Evolutionary conservation across 1,284 basidiomycete species (phyloP).

Genomic region (Pulveroboletus sp.): DNA sequence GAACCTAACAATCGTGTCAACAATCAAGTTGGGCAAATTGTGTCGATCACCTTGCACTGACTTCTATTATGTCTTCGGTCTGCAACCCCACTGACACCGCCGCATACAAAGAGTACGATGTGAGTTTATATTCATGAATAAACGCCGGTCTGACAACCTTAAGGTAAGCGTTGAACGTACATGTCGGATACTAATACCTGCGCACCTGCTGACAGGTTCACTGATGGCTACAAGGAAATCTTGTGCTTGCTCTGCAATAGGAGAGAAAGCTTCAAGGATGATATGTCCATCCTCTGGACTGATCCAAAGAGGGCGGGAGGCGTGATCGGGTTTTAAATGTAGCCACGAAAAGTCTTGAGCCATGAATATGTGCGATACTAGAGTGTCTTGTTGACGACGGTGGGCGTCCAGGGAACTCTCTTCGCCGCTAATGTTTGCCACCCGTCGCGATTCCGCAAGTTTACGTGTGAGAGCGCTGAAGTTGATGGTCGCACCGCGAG

Average conservation of each 20-base stretch:
- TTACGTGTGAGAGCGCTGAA: slow-evolving; percentile 78
- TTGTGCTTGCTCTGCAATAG: slow-evolving; percentile 97
- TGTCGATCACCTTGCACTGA: slow-evolving; percentile 45
- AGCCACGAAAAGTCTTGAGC: slow-evolving; percentile 85
- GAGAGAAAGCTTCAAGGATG: slow-evolving; percentile 94
- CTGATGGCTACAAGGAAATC: slow-evolving; percentile 98
- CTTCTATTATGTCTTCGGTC: slow-evolving; percentile 98
- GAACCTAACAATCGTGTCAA: slow-evolving; percentile 50
- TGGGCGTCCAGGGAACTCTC: slow-evolving; percentile 55
- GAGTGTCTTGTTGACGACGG: slow-evolving; percentile 66
- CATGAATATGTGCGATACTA: slow-evolving; percentile 78
- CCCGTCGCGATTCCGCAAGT: slow-evolving; percentile 58
- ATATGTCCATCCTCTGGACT: slow-evolving; percentile 92
- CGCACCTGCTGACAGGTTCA: slow-evolving; percentile 97
- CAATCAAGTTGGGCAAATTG: slow-evolving; percentile 18
- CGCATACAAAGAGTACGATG: slow-evolving; percentile 96
- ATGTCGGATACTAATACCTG: slow-evolving; percentile 19
- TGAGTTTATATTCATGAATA: slow-evolving; percentile 99
- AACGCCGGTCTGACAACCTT: slow-evolving; percentile 78
- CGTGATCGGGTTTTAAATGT: slow-evolving; percentile 86
- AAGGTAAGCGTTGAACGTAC: slow-evolving; percentile 35
- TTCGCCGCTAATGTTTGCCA: slow-evolving; percentile 42
- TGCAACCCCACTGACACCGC: slow-evolving; percentile 98
- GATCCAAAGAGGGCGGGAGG: slow-evolving; percentile 91
- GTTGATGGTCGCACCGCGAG: slow-evolving; percentile 75